Evolutionary conservation across 768 basidiomycete species (phyloP).

Genomic region (Mycena leptocephala): DNA sequence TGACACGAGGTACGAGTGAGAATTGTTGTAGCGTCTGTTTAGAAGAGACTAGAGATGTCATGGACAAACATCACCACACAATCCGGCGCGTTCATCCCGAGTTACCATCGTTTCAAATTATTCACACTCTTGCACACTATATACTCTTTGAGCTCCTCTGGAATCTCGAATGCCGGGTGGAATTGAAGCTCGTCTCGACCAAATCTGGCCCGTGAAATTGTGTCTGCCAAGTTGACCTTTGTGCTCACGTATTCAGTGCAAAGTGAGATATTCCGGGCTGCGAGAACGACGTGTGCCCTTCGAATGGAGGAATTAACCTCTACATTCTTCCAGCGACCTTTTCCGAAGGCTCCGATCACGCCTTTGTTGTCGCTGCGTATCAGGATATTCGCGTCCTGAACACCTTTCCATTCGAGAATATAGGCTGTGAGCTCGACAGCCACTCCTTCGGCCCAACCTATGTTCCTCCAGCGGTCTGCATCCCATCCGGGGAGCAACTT

Average conservation of each 20-base stretch:
- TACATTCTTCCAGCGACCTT: slow-evolving; percentile 35
- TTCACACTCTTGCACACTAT: too few relatives aligned
- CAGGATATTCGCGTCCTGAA: too few relatives aligned
- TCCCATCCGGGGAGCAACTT: slow-evolving; percentile 13
- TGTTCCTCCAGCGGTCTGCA: slow-evolving; percentile 29
- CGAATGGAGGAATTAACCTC: slow-evolving; percentile 37
- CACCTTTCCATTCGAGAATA: too few relatives aligned
- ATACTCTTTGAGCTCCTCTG: neutral
- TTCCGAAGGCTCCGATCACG: slow-evolving; percentile 47
- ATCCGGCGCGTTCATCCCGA: too few relatives aligned
- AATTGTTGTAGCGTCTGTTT: too few relatives aligned
- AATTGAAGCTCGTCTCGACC: neutral
- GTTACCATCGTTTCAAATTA: too few relatives aligned
- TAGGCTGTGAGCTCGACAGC: too few relatives aligned
- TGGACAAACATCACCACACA: too few relatives aligned
- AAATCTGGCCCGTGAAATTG: slow-evolving; percentile 36
- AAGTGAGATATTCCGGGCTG: too few relatives aligned
- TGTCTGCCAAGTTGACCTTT: slow-evolving; percentile 38
- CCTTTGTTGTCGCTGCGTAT: slow-evolving; percentile 56
- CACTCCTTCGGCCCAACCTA: slow-evolving; percentile 46
- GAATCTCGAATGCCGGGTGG: neutral
- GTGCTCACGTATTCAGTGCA: slow-evolving; percentile 33
- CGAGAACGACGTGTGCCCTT: slow-evolving; percentile 2
- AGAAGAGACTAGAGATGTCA: too few relatives aligned
- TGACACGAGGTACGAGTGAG: too few relatives aligned